Percentiles rank a stretch among this genome's conserved stretches.
Evolutionary conservation across 148 eudicot species (phyloP).

Genomic region (Vaccinium myrtillus): DNA sequence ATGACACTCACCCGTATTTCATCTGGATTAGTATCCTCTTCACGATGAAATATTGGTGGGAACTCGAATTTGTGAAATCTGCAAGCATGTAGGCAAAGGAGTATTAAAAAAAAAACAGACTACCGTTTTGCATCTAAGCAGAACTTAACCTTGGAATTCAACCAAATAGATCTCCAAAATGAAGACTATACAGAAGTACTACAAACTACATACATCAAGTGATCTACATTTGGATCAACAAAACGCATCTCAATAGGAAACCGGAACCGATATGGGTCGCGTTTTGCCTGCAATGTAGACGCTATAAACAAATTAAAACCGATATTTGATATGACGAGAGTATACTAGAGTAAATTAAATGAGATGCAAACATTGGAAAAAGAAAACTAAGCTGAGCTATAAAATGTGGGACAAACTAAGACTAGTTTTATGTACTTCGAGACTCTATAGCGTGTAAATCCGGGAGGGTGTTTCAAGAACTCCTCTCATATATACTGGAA

Average conservation of each 20-base stretch:
- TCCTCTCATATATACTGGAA: not conserved
- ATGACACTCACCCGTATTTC: conserved; percentile 71
- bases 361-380: not conserved
- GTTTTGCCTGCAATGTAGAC: conserved; percentile 78
- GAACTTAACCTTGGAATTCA: not conserved
- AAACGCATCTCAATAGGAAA: conserved; percentile 98
- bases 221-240: conserved; percentile 95
- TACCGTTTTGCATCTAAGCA: conserved; percentile 11
- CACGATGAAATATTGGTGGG: conserved; percentile 94
- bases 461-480: not conserved
- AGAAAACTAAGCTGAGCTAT: not conserved
- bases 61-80: conserved; percentile 90
- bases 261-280: conserved; percentile 94
- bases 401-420: not conserved
- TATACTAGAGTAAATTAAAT: not conserved
- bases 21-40: conserved; percentile 80
- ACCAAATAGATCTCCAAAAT: not conserved
- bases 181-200: not conserved
- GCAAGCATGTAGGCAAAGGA: conserved; percentile 38
- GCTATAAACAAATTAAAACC: not conserved
- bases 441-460: not conserved
- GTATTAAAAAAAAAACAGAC: not conserved
- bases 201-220: conserved; percentile 67
- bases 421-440: not conserved
- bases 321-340: not conserved